These are phyloP conservation scores for Neurospora hispaniola DNA, from an alignment of 495 filamentous ascomycete species.

Conservation along the genomic window DNA sequence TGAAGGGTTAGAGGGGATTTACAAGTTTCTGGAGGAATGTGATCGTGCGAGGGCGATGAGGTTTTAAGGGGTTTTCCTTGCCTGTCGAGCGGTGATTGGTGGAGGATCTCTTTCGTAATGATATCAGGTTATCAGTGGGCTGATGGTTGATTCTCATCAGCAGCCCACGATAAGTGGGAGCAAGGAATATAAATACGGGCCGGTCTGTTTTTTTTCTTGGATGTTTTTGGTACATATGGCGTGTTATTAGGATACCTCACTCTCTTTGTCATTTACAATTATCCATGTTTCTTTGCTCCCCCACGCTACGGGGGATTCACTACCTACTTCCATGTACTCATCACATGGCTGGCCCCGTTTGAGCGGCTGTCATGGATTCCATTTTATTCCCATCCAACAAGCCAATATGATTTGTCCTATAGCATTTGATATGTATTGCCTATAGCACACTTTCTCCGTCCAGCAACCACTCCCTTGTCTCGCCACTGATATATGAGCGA, in stretches of 20 bases:
- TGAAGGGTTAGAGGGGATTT: slow-evolving; percentile 77
- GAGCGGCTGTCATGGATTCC: background rate
- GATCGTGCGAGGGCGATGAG: slow-evolving; percentile 44
- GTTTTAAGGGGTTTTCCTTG: background rate
- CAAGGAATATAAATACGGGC: background rate
- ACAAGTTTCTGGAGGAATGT: slow-evolving; percentile 78
- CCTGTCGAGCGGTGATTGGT: background rate
- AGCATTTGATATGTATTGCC: background rate
- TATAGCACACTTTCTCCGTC: background rate
- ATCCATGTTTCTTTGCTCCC: background rate
- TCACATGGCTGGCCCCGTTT: background rate
- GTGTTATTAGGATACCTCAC: background rate
- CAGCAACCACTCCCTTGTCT: background rate
- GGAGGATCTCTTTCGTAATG: background rate
- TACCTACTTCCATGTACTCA: background rate
- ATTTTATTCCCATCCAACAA: background rate
- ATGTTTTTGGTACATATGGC: background rate
- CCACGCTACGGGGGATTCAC: background rate
- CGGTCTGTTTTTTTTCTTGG: background rate
- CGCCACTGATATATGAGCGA: too few species aligned
- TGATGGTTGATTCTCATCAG: background rate
- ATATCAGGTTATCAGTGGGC: background rate
- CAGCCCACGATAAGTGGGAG: background rate
- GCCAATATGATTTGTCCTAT: background rate
- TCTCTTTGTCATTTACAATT: background rate